Conservation (phyloP, 352 stramenopile genomes). For the Phytopythium montanum region DNA sequence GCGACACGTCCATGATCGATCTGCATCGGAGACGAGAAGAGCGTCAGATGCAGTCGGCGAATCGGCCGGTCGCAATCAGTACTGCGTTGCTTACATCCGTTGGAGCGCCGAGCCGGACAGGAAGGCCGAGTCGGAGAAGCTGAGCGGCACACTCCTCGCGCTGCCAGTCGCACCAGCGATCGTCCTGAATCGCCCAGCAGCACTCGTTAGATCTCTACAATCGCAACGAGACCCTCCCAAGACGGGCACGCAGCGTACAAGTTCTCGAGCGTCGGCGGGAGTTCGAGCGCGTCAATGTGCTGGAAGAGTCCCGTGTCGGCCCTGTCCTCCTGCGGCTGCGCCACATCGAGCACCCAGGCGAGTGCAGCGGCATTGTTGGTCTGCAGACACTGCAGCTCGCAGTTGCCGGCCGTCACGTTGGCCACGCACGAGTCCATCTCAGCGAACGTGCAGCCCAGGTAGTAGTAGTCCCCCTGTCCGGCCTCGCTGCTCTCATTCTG, state of each 20-base stretch:
- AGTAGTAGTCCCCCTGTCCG: conserved; percentile 59
- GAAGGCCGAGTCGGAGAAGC: conserved; percentile 51
- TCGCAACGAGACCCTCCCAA: background rate
- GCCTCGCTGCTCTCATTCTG: conserved; percentile 23
- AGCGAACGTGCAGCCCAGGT: conserved; percentile 46
- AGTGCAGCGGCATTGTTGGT: conserved; percentile 22
- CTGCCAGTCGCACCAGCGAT: conserved; percentile 50
- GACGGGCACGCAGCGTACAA: conserved; percentile 31
- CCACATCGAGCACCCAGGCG: conserved; percentile 55
- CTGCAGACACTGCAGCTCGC: conserved; percentile 67
- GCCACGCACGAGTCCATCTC: conserved; percentile 47
- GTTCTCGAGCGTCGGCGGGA: conserved; percentile 53
- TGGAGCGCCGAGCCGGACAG: conserved; percentile 35
- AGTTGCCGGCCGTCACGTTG: conserved; percentile 36
- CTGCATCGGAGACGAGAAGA: conserved; percentile 12
- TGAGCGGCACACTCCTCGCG: conserved; percentile 53
- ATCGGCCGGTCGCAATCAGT: background rate
- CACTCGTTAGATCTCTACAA: conserved; percentile 25
- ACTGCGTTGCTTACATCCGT: conserved; percentile 33
- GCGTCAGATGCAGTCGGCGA: background rate
- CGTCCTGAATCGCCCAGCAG: background rate
- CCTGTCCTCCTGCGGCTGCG: conserved; percentile 64
- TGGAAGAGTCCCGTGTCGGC: conserved; percentile 58
- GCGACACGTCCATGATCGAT: conserved; percentile 51
- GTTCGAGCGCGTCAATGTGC: conserved; percentile 38